A percentile compares a stretch with the other conserved stretches of the same genome.
phyloP scores from a whole-genome alignment of 2,329 filamentous ascomycete genomes.

The Penicillium hordei region DNA sequence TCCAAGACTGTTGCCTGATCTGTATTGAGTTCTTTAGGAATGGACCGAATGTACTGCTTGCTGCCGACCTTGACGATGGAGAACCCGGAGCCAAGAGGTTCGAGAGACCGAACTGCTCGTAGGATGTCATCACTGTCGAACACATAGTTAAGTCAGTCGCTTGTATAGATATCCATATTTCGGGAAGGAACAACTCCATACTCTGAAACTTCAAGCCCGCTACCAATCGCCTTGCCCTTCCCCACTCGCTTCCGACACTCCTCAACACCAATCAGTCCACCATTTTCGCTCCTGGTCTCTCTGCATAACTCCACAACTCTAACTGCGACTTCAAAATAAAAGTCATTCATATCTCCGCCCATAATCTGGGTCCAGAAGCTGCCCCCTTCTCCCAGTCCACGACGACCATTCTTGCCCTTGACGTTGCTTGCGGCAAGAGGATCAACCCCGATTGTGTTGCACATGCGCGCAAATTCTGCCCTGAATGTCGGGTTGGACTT shows the following conservation, averaged over 20 bases:
- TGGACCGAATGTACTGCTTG: slow-evolving; percentile 82
- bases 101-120: slow-evolving; percentile 80
- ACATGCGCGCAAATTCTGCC: slow-evolving; percentile 98
- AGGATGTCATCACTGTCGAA: slow-evolving; percentile 74
- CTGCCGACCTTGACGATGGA: slow-evolving; percentile 79
- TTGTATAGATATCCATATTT: slow-evolving; percentile 1
- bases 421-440: slow-evolving; percentile 72
- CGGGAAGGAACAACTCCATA: slow-evolving; percentile 40
- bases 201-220: slow-evolving; percentile 76
- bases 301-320: slow-evolving; percentile 90
- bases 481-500: slow-evolving; percentile 93
- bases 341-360: slow-evolving; percentile 90
- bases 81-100: slow-evolving; percentile 85
- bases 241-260: slow-evolving; percentile 78
- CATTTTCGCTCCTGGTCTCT: slow-evolving; percentile 83
- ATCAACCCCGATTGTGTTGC: slow-evolving; percentile 92
- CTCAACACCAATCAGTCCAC: slow-evolving; percentile 79
- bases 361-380: slow-evolving; percentile 93
- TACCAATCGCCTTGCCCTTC: slow-evolving; percentile 70
- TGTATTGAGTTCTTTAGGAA: slow-evolving; percentile 91
- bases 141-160: not conserved
- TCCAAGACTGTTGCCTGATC: slow-evolving; percentile 93
- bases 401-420: slow-evolving; percentile 50
- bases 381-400: slow-evolving; percentile 49
- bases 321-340: slow-evolving; percentile 98